These are phyloP conservation scores for Malus asiatica DNA, from an alignment of 306 rosid species.

Conservation along the genomic window DNA sequence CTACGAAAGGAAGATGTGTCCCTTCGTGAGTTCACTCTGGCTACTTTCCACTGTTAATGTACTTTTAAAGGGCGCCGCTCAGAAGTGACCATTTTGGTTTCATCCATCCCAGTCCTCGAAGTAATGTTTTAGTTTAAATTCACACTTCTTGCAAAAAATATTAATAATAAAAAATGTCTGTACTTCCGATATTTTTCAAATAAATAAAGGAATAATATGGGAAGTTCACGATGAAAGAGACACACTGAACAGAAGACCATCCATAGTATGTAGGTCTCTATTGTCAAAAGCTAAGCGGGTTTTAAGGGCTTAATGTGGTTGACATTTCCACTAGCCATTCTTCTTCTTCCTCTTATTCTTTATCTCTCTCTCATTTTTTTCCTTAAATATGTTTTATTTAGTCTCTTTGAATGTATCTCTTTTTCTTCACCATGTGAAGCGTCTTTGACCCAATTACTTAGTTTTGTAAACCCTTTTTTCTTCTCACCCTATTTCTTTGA, in stretches of 20 bases:
- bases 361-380: not conserved
- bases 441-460: constrained; percentile 66
- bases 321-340: constrained; percentile 49
- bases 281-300: constrained; percentile 57
- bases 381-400: not conserved
- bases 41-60: not conserved
- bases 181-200: not conserved
- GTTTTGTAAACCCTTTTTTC: constrained; percentile 20
- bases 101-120: not conserved
- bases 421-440: constrained; percentile 35
- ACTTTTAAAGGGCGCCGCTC: not conserved
- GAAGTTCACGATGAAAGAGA: constrained; percentile 28
- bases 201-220: constrained; percentile 2
- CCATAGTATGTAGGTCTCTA: constrained; percentile 31
- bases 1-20: not conserved
- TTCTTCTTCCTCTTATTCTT: not conserved
- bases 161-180: not conserved
- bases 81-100: not conserved
- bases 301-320: constrained; percentile 45
- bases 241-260: constrained; percentile 10
- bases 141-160: not conserved
- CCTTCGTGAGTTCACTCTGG: not conserved
- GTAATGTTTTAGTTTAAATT: not conserved
- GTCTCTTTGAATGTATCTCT: not conserved
- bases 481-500: constrained; percentile 41